Evolutionary conservation across 169 alveolate species (phyloP).

Genomic region (Amoebophrya sp.): DNA sequence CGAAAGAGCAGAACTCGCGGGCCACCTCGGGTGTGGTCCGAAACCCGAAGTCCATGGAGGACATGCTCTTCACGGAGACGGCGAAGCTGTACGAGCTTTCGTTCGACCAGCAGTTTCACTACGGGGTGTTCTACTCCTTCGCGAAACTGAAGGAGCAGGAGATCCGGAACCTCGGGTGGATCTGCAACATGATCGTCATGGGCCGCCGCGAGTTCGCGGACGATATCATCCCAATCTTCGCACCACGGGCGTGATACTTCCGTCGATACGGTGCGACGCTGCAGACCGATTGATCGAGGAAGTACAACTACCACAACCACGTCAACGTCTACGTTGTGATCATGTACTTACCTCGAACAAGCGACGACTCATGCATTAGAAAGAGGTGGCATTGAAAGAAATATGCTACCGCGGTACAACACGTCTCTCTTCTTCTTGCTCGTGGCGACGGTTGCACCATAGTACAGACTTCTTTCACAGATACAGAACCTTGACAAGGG

Average conservation of each 20-base stretch:
- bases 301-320: no score
- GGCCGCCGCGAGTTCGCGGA: not conserved
- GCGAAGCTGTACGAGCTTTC: slow-evolving; percentile 84
- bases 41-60: slow-evolving; percentile 54
- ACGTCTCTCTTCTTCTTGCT: no score
- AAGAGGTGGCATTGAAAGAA: no score
- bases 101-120: slow-evolving; percentile 90
- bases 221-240: not conserved
- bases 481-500: no score
- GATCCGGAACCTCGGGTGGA: slow-evolving; percentile 90
- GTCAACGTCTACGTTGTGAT: no score
- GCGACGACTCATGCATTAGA: no score
- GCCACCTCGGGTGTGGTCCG: not conserved
- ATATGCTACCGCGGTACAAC: no score
- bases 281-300: no score
- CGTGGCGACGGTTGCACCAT: no score
- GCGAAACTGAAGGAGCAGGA: slow-evolving; percentile 94
- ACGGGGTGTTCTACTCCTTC: slow-evolving; percentile 88
- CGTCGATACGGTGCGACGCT: no score
- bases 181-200: slow-evolving; percentile 81
- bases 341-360: no score
- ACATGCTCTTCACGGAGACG: slow-evolving; percentile 83
- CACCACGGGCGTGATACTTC: not conserved
- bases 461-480: no score
- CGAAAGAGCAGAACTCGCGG: not conserved